Conservation (phyloP, 805 yeast species). For the Schizosaccharomyces lindneri region DNA sequence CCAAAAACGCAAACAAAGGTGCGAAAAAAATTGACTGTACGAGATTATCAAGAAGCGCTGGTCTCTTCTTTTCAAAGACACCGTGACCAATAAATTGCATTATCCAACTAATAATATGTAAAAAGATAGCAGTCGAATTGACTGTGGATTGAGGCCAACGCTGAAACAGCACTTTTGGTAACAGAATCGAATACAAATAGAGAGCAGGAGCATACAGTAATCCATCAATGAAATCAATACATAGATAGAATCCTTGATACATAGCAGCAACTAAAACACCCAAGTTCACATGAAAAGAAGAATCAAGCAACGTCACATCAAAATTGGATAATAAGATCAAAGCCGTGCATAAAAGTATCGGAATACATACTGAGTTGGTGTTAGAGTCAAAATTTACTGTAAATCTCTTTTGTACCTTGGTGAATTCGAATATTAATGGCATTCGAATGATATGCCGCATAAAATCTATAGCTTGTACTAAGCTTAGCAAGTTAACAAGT, state of each 20-base stretch:
- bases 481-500: neutral
- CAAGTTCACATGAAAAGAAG: neutral
- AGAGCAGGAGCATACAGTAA: neutral
- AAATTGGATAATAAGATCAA: neutral
- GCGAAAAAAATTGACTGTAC: constrained; percentile 73
- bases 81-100: constrained; percentile 80
- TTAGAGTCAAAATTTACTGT: neutral
- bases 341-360: neutral
- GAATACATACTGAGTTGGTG: neutral
- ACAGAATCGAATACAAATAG: neutral
- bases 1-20: constrained; percentile 70
- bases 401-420: neutral
- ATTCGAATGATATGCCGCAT: neutral
- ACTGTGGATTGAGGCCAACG: neutral
- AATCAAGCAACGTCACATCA: neutral
- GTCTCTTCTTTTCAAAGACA: constrained; percentile 52
- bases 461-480: neutral
- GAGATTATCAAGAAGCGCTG: constrained; percentile 65
- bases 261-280: neutral
- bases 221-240: neutral
- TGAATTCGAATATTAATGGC: neutral
- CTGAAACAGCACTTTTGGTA: neutral
- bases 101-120: constrained; percentile 32
- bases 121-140: neutral
- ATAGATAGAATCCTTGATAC: neutral